Evolutionary conservation across 1,284 basidiomycete genomes (phyloP), one percentile per base, ranked within the genome.

Genomic region (Fomitiporia mediterranea): DNA sequence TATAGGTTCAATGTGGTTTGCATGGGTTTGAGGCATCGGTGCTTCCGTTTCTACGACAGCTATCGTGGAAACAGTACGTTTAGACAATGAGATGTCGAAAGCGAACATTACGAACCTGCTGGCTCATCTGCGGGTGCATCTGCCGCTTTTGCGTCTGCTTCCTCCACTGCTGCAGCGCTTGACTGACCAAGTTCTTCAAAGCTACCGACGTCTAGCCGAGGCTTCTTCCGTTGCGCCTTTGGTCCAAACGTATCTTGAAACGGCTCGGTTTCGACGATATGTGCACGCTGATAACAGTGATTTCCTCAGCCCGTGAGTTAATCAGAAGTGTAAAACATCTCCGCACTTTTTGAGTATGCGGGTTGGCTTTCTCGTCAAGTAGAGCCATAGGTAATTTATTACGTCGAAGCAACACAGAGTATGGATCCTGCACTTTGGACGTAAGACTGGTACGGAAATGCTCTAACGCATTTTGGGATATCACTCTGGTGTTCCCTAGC

Each of bases 371-470:
- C 68, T 94, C 92, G 66, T 94, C 89, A 28, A 98, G 74, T 46
- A 98, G 75, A 19, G 89, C 91, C 93, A 98, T 96, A 1, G 94
- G 94, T 6, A 98, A 78, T 72, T 97, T 97, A 73, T 97, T 97
- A 57, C 93, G 80, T 57, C 88, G 86, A 42, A 98, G 71, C 15
- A 98, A 80, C 3, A 98, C 94, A 4, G 92, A 94, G 69, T 97
- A 98, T 0, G 95, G 95, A 67, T 98, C 94, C 70, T 91, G 81
- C 65, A 91, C 91, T 69, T 86, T 93, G 11, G 81, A 75, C 30
- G 82, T 79, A 47, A 98, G 78, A 62, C 89, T 93, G 11, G 90
- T 92, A 51, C 94, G 78, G 74, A 98, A 97, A 70, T 96, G 94
- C 67, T 98, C 94, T 65, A 98, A 73, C 5, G 94, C 94, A 38